A percentile compares a stretch with the other conserved stretches of the same genome.
These are phyloP conservation scores for Penicillium sp. DNA, from an alignment of 2,329 filamentous ascomycete genomes.

Conservation along the genomic window DNA sequence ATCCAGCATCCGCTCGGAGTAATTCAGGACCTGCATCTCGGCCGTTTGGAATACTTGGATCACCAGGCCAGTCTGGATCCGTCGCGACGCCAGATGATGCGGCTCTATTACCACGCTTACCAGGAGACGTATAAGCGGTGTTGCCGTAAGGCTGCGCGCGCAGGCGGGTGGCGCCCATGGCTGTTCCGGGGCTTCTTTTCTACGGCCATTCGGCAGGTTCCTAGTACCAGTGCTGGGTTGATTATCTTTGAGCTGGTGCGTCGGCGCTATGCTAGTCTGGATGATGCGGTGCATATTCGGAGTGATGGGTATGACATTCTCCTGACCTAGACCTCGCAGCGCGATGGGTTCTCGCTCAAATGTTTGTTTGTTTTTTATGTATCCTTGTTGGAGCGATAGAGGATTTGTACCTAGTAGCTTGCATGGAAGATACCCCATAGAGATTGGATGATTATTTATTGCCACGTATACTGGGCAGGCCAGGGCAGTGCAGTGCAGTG, in stretches of 20 bases:
- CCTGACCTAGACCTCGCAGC: slow-evolving; percentile 44
- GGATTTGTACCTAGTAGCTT: not conserved
- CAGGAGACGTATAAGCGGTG: slow-evolving; percentile 63
- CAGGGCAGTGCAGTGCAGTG: no score
- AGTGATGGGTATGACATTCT: slow-evolving; percentile 67
- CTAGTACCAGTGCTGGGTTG: slow-evolving; percentile 66
- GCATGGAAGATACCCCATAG: slow-evolving; percentile 2
- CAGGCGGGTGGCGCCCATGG: slow-evolving; percentile 60
- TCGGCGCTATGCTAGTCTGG: slow-evolving; percentile 61
- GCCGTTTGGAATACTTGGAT: slow-evolving; percentile 64
- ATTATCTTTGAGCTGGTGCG: slow-evolving; percentile 69
- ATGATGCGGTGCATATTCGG: slow-evolving; percentile 58
- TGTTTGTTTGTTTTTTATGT: no score
- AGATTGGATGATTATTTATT: not conserved
- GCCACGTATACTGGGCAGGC: no score
- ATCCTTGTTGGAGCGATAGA: not conserved
- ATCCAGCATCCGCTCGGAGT: slow-evolving; percentile 63
- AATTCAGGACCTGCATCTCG: slow-evolving; percentile 65
- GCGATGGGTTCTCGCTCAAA: not conserved
- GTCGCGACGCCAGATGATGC: slow-evolving; percentile 49
- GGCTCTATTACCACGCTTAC: slow-evolving; percentile 64
- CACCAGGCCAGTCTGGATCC: slow-evolving; percentile 52
- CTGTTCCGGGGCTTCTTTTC: slow-evolving; percentile 62
- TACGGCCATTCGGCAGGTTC: slow-evolving; percentile 63
- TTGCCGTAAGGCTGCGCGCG: slow-evolving; percentile 52